Percentiles rank a stretch among this genome's conserved stretches.
Conservation (phyloP, 2,329 filamentous ascomycete genomes). For the Elsinoe perseae region DNA sequence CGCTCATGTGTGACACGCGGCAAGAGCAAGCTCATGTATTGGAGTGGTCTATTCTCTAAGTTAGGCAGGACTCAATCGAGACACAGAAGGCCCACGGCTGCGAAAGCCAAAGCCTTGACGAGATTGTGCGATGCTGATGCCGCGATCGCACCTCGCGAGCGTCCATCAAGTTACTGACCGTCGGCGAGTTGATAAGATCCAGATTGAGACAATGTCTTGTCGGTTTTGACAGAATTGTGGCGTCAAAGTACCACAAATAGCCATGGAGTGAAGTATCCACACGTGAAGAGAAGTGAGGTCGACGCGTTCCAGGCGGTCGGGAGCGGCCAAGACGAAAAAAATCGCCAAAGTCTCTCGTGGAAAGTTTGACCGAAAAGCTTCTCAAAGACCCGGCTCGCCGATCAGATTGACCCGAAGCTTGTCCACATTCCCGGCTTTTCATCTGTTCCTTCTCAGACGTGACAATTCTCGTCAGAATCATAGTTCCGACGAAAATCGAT, state of each 20-base stretch:
- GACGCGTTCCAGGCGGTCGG: background rate
- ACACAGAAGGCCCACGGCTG: too few relatives aligned
- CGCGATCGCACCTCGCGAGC: background rate
- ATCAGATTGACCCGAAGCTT: background rate
- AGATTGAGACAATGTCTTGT: background rate
- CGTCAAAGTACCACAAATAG: background rate
- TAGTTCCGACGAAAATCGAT: too few relatives aligned
- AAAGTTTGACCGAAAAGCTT: background rate
- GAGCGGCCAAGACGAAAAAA: background rate
- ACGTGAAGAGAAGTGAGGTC: background rate
- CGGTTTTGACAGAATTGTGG: background rate
- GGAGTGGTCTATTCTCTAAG: background rate
- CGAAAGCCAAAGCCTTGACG: too few relatives aligned
- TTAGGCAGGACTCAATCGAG: too few relatives aligned
- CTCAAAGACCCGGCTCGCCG: background rate
- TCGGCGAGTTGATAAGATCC: too few relatives aligned
- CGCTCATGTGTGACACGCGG: background rate
- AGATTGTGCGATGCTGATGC: background rate
- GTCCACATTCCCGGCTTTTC: background rate
- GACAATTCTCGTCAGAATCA: too few relatives aligned
- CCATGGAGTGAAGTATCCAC: too few relatives aligned
- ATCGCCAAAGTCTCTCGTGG: background rate
- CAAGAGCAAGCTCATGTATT: background rate
- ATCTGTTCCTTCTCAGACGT: too few relatives aligned
- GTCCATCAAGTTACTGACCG: too few relatives aligned